Conservation (phyloP, 176 grass and related monocot genomes). For the Musa troglodytarum region DNA sequence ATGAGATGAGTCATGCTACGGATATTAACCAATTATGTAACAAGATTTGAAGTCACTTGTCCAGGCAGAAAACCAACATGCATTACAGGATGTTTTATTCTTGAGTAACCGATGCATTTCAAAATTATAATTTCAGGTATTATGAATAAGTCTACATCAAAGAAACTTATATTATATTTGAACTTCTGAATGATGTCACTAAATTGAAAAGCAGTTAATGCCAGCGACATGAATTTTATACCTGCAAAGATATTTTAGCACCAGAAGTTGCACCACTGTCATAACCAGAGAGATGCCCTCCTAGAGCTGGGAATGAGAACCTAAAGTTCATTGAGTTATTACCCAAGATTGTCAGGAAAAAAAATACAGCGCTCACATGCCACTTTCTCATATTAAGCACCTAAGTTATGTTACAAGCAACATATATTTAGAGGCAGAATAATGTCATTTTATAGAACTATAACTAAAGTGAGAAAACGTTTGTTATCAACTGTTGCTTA, state of each 20-base stretch:
- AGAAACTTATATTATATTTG: neutral
- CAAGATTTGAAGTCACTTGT: neutral
- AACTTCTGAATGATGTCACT: neutral
- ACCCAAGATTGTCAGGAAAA: too few relatives aligned
- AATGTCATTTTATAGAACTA: too few relatives aligned
- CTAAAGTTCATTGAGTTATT: constrained; percentile 24
- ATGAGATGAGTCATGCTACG: neutral
- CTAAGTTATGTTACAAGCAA: too few relatives aligned
- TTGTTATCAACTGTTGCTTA: too few relatives aligned
- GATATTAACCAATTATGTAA: neutral
- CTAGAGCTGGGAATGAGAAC: constrained; percentile 75
- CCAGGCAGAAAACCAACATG: neutral
- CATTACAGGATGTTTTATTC: neutral
- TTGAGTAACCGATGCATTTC: neutral
- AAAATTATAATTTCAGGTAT: neutral
- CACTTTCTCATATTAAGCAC: too few relatives aligned
- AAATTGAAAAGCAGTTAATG: neutral
- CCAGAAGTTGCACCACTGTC: constrained; percentile 83
- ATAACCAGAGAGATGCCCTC: constrained; percentile 86
- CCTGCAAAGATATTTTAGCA: constrained; percentile 71
- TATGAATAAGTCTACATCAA: neutral
- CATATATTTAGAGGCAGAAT: too few relatives aligned
- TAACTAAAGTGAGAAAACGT: too few relatives aligned
- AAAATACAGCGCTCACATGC: too few relatives aligned
- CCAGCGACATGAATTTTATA: neutral